Evolutionary conservation across 116 monocot species (phyloP).

Genomic region (Papilionanthe hybrid): DNA sequence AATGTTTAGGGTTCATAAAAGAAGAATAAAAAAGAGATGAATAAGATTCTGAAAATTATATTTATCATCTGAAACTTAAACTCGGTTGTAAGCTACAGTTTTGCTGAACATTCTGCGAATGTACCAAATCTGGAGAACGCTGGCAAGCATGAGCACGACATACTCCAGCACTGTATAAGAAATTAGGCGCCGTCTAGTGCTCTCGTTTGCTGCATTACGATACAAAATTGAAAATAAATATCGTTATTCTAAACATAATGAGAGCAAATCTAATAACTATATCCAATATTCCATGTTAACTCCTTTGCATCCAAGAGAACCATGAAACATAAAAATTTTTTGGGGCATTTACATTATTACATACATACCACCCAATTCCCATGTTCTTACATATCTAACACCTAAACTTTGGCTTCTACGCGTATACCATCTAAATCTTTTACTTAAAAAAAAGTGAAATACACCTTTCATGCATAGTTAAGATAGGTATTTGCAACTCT

Average conservation of each 20-base stretch:
- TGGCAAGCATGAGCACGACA: slow-evolving; percentile 40
- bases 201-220: slow-evolving; percentile 82
- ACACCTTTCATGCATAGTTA: too few relatives aligned
- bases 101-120: slow-evolving; percentile 84
- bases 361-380: too few relatives aligned
- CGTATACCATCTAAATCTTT: too few relatives aligned
- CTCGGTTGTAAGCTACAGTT: slow-evolving; percentile 76
- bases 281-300: too few relatives aligned
- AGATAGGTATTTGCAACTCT: not conserved
- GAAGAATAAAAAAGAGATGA: not conserved
- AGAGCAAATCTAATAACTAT: not conserved
- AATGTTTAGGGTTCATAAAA: not conserved
- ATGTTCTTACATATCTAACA: too few relatives aligned
- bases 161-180: slow-evolving; percentile 74
- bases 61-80: slow-evolving; percentile 21
- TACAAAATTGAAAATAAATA: not conserved
- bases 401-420: too few relatives aligned
- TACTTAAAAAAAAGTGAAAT: too few relatives aligned
- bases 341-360: too few relatives aligned
- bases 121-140: slow-evolving; percentile 68
- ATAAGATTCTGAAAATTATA: not conserved
- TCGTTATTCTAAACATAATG: not conserved
- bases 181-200: slow-evolving; percentile 74
- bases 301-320: not conserved
- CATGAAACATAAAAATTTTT: not conserved